phyloP scores from a whole-genome alignment of 495 filamentous ascomycete genomes.

The Penicillium herquei region DNA sequence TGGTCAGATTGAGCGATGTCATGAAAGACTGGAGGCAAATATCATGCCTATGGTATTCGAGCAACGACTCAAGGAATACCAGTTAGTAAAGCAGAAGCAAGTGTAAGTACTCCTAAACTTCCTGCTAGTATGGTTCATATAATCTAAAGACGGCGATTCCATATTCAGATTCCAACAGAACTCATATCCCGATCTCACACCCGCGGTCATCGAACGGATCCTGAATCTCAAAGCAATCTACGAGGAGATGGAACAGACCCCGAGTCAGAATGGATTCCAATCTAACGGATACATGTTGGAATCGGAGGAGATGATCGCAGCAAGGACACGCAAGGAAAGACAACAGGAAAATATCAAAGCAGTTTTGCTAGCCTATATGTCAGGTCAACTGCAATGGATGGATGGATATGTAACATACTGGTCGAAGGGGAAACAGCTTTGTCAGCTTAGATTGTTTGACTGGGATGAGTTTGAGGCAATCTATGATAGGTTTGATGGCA shows the following conservation, averaged over 20 bases:
- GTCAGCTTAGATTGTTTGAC: background rate
- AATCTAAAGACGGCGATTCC: too few species aligned
- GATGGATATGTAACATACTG: constrained; percentile 9
- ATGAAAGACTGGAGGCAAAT: constrained; percentile 3
- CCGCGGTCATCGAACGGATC: too few species aligned
- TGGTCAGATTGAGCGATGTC: constrained; percentile 7
- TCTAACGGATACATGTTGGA: too few species aligned
- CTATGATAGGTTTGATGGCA: background rate
- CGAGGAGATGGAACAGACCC: too few species aligned
- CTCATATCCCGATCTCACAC: too few species aligned
- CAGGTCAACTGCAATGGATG: background rate
- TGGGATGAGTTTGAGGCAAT: constrained; percentile 5
- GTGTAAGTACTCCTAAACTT: background rate
- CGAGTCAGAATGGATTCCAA: too few species aligned
- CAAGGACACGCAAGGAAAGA: too few species aligned
- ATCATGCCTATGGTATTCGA: constrained; percentile 2
- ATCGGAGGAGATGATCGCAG: too few species aligned
- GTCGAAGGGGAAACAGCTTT: background rate
- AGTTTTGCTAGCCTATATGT: background rate
- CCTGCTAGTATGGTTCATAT: background rate
- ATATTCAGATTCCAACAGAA: too few species aligned
- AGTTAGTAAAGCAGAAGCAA: background rate
- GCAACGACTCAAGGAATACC: background rate
- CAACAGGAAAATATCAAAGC: background rate
- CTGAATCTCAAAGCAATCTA: too few species aligned